Percentiles rank a stretch among this genome's conserved stretches.
Evolutionary conservation across 139 green algal species (phyloP).

Genomic region (Chlorella sorokiniana): DNA sequence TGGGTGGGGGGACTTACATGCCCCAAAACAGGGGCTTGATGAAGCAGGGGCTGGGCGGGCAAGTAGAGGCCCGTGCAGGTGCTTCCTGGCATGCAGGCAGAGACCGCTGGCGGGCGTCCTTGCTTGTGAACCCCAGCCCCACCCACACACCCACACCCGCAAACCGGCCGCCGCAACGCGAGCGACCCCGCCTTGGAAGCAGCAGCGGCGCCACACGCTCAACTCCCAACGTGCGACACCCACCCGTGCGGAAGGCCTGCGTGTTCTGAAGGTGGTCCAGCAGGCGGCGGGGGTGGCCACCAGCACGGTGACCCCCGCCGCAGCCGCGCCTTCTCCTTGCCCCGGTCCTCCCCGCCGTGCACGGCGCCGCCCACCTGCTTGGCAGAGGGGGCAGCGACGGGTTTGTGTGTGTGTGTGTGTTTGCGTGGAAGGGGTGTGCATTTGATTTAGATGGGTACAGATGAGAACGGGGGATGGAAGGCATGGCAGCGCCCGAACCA

Average conservation of each 20-base stretch:
- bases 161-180: too few relatives aligned
- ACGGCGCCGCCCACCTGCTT: constrained; percentile 43
- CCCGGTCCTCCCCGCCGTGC: constrained; percentile 85
- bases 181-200: neutral
- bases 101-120: too few relatives aligned
- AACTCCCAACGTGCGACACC: neutral
- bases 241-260: constrained; percentile 9
- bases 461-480: too few relatives aligned
- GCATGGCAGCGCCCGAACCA: too few relatives aligned
- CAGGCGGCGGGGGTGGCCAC: constrained; percentile 87
- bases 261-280: constrained; percentile 87
- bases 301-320: constrained; percentile 86
- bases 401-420: too few relatives aligned
- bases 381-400: neutral
- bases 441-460: neutral
- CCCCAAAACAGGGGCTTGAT: too few relatives aligned
- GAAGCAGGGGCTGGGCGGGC: too few relatives aligned
- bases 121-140: too few relatives aligned
- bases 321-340: constrained; percentile 95
- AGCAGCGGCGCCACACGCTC: neutral
- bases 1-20: too few relatives aligned
- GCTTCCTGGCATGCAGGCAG: too few relatives aligned
- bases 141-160: too few relatives aligned
- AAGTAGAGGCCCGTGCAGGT: too few relatives aligned
- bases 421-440: neutral